Evolutionary conservation across 805 yeast genomes (phyloP).

Genomic region (Hanseniaspora pseudoguilliermondii): DNA sequence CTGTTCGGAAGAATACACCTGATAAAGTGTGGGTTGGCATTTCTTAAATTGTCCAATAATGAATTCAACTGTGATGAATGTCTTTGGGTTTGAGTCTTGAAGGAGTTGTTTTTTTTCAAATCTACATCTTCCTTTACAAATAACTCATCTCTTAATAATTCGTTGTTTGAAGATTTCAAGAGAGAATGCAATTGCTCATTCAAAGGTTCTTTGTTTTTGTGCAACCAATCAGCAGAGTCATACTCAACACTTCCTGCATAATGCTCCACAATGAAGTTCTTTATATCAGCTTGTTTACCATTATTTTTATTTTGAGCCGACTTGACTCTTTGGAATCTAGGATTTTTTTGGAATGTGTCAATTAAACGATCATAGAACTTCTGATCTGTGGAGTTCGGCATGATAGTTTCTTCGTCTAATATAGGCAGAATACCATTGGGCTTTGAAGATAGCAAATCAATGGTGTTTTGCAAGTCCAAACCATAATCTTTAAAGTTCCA

Average conservation of each 20-base stretch:
- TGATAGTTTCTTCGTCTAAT: conserved; percentile 87
- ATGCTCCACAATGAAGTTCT: conserved; percentile 59
- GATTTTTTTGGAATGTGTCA: conserved; percentile 42
- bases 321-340: conserved; percentile 44
- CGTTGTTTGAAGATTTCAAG: conserved; percentile 43
- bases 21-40: conserved; percentile 92
- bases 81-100: conserved; percentile 72
- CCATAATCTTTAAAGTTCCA: conserved; percentile 97
- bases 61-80: conserved; percentile 73
- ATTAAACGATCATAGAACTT: conserved; percentile 72
- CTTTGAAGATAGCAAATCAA: conserved; percentile 53
- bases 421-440: conserved; percentile 77
- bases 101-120: conserved; percentile 21
- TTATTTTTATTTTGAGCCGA: conserved; percentile 33
- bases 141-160: conserved; percentile 34
- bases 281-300: conserved; percentile 43
- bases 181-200: conserved; percentile 59
- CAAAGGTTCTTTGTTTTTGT: conserved; percentile 87
- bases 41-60: conserved; percentile 56
- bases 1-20: conserved; percentile 89
- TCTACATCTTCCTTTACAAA: conserved; percentile 10
- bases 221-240: conserved; percentile 81
- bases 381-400: conserved; percentile 77
- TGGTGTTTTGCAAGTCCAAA: conserved; percentile 84
- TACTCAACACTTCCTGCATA: conserved; percentile 97